phyloP scores from a whole-genome alignment of 306 rosid genomes.

The Cucumis sativus region DNA sequence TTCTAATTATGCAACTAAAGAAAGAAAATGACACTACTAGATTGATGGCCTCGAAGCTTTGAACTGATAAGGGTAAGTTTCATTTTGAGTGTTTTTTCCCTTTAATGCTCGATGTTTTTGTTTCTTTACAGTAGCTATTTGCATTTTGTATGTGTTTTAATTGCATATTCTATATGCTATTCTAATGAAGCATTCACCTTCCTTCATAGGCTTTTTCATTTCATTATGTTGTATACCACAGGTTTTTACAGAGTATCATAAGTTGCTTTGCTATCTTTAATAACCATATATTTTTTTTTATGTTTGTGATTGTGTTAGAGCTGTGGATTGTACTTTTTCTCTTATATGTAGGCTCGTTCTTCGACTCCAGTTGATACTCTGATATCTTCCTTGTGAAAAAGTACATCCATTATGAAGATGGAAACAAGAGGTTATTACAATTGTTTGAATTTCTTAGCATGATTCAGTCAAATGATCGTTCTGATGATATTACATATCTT shows the following conservation, averaged over 20 bases:
- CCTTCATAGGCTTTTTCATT: background rate
- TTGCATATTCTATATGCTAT: no score
- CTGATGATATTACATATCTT: slow-evolving; percentile 54
- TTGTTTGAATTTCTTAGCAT: slow-evolving; percentile 82
- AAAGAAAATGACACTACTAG: no score
- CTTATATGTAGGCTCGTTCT: slow-evolving; percentile 36
- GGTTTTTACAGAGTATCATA: slow-evolving; percentile 49
- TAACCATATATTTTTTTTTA: background rate
- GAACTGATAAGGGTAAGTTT: no score
- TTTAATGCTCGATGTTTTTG: no score
- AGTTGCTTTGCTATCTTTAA: slow-evolving; percentile 12
- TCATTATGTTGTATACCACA: slow-evolving; percentile 69
- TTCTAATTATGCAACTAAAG: no score
- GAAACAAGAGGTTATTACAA: slow-evolving; percentile 78
- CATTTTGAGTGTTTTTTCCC: no score
- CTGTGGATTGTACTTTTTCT: background rate
- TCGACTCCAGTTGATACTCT: slow-evolving; percentile 10
- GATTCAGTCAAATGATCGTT: slow-evolving; percentile 32
- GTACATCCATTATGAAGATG: slow-evolving; percentile 62
- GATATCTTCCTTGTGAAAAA: slow-evolving; percentile 50
- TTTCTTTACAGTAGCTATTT: no score
- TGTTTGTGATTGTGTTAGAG: background rate
- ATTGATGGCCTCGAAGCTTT: no score
- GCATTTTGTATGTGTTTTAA: no score
- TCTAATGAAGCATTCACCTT: no score